Evolutionary conservation across 163 green algal species (phyloP).

Genomic region (Chloromonas sp.): DNA sequence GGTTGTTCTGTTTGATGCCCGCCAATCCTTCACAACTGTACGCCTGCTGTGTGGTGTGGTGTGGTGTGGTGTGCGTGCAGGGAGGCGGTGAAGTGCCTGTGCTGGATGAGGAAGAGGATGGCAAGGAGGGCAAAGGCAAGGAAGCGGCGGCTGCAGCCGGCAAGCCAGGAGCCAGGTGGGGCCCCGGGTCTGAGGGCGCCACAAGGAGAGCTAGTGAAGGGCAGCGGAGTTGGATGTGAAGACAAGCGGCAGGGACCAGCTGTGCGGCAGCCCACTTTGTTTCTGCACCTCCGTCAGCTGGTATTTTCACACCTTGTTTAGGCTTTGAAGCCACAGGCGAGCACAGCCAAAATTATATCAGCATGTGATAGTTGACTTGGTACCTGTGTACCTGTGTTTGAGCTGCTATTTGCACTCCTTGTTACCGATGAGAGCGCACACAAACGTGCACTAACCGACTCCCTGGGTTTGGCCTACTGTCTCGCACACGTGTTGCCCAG

Average conservation of each 20-base stretch:
- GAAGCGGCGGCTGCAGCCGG: slow-evolving; percentile 37
- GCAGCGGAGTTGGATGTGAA: background rate
- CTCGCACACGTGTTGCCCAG: too few species aligned
- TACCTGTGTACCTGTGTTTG: too few species aligned
- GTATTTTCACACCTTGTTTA: background rate
- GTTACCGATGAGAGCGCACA: too few species aligned
- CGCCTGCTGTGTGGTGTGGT: background rate
- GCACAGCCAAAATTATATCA: too few species aligned
- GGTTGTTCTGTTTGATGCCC: background rate
- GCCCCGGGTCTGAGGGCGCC: background rate
- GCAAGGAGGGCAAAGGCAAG: background rate
- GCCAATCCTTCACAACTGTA: background rate
- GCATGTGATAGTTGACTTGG: too few species aligned
- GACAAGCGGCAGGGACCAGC: background rate
- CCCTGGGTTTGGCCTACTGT: too few species aligned
- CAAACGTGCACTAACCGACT: too few species aligned
- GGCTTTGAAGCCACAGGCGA: too few species aligned
- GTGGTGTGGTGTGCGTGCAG: background rate
- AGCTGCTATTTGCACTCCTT: too few species aligned
- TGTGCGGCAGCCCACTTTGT: background rate
- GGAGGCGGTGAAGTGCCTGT: background rate
- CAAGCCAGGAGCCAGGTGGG: background rate
- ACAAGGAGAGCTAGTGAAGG: too few species aligned
- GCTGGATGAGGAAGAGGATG: slow-evolving; percentile 25
- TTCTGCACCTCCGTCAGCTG: background rate